Conservation (phyloP, 177 flowering plant species). For the Vitis hybrid region DNA sequence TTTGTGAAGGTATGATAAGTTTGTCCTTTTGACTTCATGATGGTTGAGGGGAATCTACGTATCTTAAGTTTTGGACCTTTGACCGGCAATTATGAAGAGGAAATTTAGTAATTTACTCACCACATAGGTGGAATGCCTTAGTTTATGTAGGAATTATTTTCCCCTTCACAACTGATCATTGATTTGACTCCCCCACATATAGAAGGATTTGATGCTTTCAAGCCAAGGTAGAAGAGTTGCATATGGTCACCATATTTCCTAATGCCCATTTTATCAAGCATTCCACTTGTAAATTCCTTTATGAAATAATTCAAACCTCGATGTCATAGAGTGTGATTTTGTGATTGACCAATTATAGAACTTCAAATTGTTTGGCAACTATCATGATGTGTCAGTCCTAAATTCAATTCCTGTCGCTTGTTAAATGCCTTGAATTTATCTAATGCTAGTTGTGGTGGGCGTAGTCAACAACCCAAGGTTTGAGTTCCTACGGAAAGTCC, state of each 20-base stretch:
- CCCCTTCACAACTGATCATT: too few species aligned
- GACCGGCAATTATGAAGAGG: not conserved
- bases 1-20: conserved; percentile 60
- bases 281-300: not conserved
- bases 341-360: not conserved
- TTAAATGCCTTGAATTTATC: too few species aligned
- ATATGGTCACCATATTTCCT: not conserved
- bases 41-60: not conserved
- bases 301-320: not conserved
- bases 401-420: too few species aligned
- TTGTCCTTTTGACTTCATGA: not conserved
- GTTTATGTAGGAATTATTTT: not conserved
- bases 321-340: not conserved
- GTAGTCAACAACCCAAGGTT: too few species aligned
- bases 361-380: too few species aligned
- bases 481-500: too few species aligned
- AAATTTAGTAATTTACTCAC: not conserved
- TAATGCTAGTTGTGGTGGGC: too few species aligned
- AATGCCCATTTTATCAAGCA: not conserved
- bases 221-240: too few species aligned
- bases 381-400: too few species aligned
- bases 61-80: not conserved
- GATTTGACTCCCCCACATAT: too few species aligned
- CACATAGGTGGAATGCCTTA: not conserved
- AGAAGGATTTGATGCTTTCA: too few species aligned